phyloP scores from a whole-genome alignment of 805 yeast species.

The Teunomyces stri region DNA sequence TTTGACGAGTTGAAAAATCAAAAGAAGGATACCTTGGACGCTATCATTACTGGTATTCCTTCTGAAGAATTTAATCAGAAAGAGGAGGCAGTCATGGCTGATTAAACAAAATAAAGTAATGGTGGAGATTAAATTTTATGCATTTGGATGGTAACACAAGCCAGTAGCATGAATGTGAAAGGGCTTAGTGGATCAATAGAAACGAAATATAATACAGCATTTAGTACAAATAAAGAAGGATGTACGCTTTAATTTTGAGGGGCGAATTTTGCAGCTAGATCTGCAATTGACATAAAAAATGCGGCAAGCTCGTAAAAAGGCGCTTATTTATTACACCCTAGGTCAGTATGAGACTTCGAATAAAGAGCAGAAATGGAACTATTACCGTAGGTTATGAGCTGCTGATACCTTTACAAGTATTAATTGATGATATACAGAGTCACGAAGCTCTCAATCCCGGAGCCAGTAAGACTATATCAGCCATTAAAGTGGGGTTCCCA shows the following conservation, averaged over 20 bases:
- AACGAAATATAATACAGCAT: not conserved
- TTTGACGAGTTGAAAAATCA: constrained; percentile 32
- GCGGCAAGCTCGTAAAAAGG: not conserved
- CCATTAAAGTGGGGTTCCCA: constrained; percentile 59
- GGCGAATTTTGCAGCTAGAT: not conserved
- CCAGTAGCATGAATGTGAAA: constrained; percentile 1
- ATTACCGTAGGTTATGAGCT: constrained; percentile 2
- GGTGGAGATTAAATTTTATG: not conserved
- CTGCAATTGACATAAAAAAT: not conserved
- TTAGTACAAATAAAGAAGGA: not conserved
- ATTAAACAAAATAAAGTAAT: not conserved
- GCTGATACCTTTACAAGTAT: not conserved
- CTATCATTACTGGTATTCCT: constrained; percentile 14
- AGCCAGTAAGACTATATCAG: constrained; percentile 4
- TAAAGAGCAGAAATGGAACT: constrained; percentile 7
- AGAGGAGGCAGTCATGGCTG: not conserved
- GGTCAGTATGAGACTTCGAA: constrained; percentile 10
- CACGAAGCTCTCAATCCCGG: not conserved
- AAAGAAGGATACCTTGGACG: constrained; percentile 39
- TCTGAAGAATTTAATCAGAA: constrained; percentile 8
- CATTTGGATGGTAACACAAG: not conserved
- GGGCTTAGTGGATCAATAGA: not conserved
- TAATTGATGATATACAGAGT: not conserved
- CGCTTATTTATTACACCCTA: not conserved
- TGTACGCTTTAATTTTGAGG: not conserved